Percentiles rank a stretch among this genome's conserved stretches.
phyloP scores from a whole-genome alignment of 306 rosid species.

The Lithocarpus polystachyus region DNA sequence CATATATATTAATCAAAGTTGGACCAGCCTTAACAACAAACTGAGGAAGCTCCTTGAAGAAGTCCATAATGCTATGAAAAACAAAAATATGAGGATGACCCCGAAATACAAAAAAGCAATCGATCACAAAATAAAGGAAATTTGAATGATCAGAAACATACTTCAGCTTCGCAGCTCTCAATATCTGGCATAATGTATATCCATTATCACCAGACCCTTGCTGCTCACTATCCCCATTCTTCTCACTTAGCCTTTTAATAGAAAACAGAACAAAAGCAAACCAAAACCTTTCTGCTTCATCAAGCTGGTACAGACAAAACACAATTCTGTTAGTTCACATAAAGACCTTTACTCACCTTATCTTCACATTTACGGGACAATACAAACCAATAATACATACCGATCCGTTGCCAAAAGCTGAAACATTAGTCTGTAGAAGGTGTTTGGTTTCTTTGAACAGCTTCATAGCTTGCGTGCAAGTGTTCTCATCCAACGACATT shows the following conservation, averaged over 20 bases:
- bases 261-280: constrained; percentile 74
- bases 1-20: constrained; percentile 59
- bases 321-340: constrained; percentile 14
- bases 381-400: constrained; percentile 29
- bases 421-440: constrained; percentile 44
- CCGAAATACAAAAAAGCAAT: constrained; percentile 7
- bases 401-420: constrained; percentile 70
- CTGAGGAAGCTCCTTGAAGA: constrained; percentile 96
- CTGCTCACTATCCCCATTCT: constrained; percentile 30
- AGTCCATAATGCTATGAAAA: constrained; percentile 68
- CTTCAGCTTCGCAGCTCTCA: constrained; percentile 86
- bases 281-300: constrained; percentile 87
- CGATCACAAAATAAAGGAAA: constrained; percentile 9
- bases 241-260: constrained; percentile 56
- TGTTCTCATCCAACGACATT: constrained; percentile 53
- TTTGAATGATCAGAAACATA: constrained; percentile 32
- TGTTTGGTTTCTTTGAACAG: constrained; percentile 64
- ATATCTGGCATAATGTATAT: constrained; percentile 66
- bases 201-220: constrained; percentile 41
- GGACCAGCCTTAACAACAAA: constrained; percentile 86
- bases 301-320: constrained; percentile 49
- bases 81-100: constrained; percentile 20
- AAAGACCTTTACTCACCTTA: background rate
- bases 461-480: constrained; percentile 45
- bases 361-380: background rate